Conservation (phyloP, 768 basidiomycete species). For the Lyophyllum atratum region DNA sequence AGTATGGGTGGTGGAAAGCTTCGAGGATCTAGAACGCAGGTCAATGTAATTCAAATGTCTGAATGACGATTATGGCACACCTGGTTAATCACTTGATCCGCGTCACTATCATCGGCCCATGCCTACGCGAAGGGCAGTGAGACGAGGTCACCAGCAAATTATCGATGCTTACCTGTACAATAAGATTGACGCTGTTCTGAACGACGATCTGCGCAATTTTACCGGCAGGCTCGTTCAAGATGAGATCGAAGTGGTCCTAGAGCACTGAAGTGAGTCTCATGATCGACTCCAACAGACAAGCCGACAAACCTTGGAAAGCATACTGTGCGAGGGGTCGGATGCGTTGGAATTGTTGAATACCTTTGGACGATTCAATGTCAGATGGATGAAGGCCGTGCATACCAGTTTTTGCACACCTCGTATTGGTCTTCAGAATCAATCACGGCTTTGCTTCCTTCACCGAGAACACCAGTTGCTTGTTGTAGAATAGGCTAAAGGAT, state of each 20-base stretch:
- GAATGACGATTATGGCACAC: constrained; percentile 25
- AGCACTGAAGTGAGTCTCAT: neutral
- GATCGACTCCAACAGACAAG: neutral
- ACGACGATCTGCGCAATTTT: constrained; percentile 72
- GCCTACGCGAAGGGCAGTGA: constrained; percentile 29
- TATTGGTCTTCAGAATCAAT: constrained; percentile 73
- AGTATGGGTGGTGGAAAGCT: constrained; percentile 74
- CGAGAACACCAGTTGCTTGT: constrained; percentile 56
- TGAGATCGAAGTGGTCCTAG: constrained; percentile 71
- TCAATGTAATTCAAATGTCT: neutral
- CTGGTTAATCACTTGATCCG: constrained; percentile 45
- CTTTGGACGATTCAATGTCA: constrained; percentile 24
- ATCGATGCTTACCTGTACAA: constrained; percentile 45
- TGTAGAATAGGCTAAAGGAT: constrained; percentile 56
- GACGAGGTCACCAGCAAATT: neutral
- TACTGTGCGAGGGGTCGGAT: constrained; percentile 68
- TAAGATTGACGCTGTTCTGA: constrained; percentile 56
- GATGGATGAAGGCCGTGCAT: neutral
- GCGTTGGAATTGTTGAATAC: constrained; percentile 69
- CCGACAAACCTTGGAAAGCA: constrained; percentile 60
- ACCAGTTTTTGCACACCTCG: constrained; percentile 35
- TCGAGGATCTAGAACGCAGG: constrained; percentile 46
- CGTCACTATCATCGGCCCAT: constrained; percentile 49
- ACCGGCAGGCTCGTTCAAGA: constrained; percentile 75
- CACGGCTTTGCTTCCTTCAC: constrained; percentile 66